These are phyloP conservation scores for Nakazawaea peltata DNA, from an alignment of 805 yeast genomes.

Conservation along the genomic window DNA sequence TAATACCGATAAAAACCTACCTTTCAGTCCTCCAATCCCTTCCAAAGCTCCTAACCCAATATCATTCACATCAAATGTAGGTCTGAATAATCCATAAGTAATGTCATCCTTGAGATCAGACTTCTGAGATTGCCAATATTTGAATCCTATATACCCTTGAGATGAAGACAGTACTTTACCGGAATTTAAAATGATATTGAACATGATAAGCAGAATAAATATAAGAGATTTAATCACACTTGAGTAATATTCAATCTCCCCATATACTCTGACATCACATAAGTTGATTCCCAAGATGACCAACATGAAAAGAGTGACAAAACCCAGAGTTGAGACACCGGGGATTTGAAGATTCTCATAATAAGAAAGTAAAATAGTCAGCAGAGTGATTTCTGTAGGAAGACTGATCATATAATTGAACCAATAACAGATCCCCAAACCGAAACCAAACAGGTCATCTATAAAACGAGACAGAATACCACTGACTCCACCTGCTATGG, in stretches of 20 bases:
- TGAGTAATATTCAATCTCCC: slow-evolving; percentile 63
- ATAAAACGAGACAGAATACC: slow-evolving; percentile 70
- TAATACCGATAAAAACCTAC: slow-evolving; percentile 52
- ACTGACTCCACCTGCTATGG: slow-evolving; percentile 73
- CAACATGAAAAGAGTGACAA: slow-evolving; percentile 51
- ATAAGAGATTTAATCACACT: slow-evolving; percentile 52
- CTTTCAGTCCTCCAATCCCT: slow-evolving; percentile 59
- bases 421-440: slow-evolving; percentile 71
- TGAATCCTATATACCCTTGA: slow-evolving; percentile 46
- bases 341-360: slow-evolving; percentile 48
- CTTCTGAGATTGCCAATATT: slow-evolving; percentile 54
- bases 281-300: slow-evolving; percentile 43
- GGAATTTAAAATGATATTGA: slow-evolving; percentile 57
- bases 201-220: slow-evolving; percentile 45
- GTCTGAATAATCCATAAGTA: slow-evolving; percentile 68
- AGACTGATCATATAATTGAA: slow-evolving; percentile 62
- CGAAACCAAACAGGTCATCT: slow-evolving; percentile 72
- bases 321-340: slow-evolving; percentile 52
- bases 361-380: slow-evolving; percentile 67
- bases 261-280: slow-evolving; percentile 64
- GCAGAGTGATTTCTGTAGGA: slow-evolving; percentile 78
- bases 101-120: slow-evolving; percentile 35
- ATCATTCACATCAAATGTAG: slow-evolving; percentile 61
- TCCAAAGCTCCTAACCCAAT: slow-evolving; percentile 40
- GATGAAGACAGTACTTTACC: slow-evolving; percentile 42